phyloP scores from a whole-genome alignment of 2,329 filamentous ascomycete species.

The Neurospora crassa region DNA sequence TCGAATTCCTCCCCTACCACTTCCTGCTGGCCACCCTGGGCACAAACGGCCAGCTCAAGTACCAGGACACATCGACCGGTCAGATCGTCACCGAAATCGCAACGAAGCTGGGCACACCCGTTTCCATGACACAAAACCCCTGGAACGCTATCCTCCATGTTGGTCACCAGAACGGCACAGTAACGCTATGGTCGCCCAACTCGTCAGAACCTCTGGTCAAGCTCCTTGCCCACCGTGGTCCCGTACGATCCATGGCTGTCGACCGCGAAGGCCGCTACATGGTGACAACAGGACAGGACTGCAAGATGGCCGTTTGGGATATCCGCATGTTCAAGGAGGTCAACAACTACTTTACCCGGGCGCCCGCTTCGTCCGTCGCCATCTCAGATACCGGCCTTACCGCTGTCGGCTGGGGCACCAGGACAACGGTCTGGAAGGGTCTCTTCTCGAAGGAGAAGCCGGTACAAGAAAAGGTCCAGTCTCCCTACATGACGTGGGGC shows the following conservation, averaged over 20 bases:
- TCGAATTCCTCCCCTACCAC: conserved; percentile 95
- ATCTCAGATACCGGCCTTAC: conserved; percentile 86
- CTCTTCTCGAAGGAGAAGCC: conserved; percentile 66
- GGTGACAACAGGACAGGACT: conserved; percentile 85
- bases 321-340: conserved; percentile 90
- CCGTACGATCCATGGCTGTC: conserved; percentile 74
- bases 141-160: conserved; percentile 87
- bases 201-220: conserved; percentile 80
- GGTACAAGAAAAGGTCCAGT: conserved; percentile 71
- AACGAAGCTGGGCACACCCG: conserved; percentile 75
- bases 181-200: conserved; percentile 95
- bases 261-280: conserved; percentile 91
- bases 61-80: conserved; percentile 91
- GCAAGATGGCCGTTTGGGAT: conserved; percentile 92
- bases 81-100: conserved; percentile 78
- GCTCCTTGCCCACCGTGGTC: conserved; percentile 79
- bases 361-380: conserved; percentile 72
- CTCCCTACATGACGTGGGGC: conserved; percentile 89
- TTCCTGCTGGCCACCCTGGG: conserved; percentile 84
- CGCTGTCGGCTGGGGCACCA: conserved; percentile 84
- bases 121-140: conserved; percentile 77
- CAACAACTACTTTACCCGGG: conserved; percentile 74
- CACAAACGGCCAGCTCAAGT: conserved; percentile 77
- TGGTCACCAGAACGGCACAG: conserved; percentile 89
- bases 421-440: conserved; percentile 82